These are phyloP conservation scores for Paecilomyces niveus DNA, from an alignment of 2,329 filamentous ascomycete species.

Conservation along the genomic window DNA sequence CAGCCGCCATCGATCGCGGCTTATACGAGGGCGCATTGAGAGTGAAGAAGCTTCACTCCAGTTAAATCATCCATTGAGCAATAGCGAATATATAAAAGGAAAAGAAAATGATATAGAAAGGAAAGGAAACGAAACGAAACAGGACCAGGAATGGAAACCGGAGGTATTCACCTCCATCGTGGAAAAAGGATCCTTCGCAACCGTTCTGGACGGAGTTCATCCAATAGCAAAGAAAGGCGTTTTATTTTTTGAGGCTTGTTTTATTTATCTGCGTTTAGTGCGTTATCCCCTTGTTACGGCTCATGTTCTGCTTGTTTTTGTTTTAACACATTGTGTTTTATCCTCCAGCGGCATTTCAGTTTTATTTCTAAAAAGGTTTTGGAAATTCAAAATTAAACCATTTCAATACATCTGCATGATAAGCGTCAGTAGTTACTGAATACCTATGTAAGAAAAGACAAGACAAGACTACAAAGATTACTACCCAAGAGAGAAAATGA, in stretches of 20 bases:
- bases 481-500: background rate
- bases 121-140: no score
- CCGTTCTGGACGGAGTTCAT: background rate
- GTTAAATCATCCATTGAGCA: conserved; percentile 26
- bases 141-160: background rate
- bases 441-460: no score
- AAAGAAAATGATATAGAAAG: background rate
- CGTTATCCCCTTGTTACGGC: background rate
- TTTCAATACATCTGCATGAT: background rate
- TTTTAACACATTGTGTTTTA: background rate
- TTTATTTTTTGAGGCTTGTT: background rate
- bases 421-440: background rate
- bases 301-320: background rate
- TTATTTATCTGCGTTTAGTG: background rate
- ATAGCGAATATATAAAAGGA: background rate
- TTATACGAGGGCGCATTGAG: conserved; percentile 81
- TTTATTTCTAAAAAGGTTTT: background rate
- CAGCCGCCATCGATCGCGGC: conserved; percentile 83
- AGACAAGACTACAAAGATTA: background rate
- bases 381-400: background rate
- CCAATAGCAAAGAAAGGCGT: background rate
- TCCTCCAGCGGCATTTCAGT: background rate
- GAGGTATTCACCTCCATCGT: background rate
- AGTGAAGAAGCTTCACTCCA: conserved; percentile 76
- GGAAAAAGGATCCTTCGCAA: background rate